Evolutionary conservation across 495 filamentous ascomycete genomes (phyloP), one percentile per base, ranked within the genome.

Genomic region (Friedmanniomyces endolithicus): DNA sequence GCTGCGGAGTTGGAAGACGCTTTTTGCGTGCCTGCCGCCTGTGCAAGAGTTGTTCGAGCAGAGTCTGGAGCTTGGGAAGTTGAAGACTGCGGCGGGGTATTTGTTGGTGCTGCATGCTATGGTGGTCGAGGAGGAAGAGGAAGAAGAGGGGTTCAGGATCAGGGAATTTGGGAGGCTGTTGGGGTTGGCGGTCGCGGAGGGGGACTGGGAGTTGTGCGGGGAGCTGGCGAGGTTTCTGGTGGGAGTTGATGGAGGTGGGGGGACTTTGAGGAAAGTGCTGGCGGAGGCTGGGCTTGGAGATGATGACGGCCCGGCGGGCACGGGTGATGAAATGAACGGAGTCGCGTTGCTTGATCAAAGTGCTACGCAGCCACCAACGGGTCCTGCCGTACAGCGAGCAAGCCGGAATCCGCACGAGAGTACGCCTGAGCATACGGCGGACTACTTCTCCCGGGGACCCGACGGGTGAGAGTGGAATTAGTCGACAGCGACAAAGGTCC

Each of bases 81-180:
- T 97, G 50, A 96, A 96, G 70, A 97, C 92, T 6, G 94, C 94
- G 6, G 94, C 89, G 23, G 94, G 94, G 0, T 99, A 97, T 65
- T 75, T 99, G 19, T 76, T 99, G n/a, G 85, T 99, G 29, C 73
- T 99, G 29, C 92, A 99, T 66, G 90, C 87, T 0, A 85, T 97
- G 53, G 88, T 95, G 60, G 90, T 33, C 11, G 24, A 53, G 44
- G 47, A 55, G 11, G 16, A 44, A 11, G 24, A 53, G 44, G 47
- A 55, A 6, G 16, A 44, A 11, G 52, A 76, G 79, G 8, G 82
- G 78, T 50, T 86, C 85, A 25, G 56, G 60, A 60, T 83, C 2
- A 1, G 9, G 1, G 52, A 90, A 61, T 82, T 90, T 41, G 84
- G 96, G 0, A 76, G 89, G 20, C 69, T 99, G 37, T 78, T 99